Base-by-base conservation (phyloP, 2,329 filamentous ascomycete genomes). In the Penicillium olsonii region DNA sequence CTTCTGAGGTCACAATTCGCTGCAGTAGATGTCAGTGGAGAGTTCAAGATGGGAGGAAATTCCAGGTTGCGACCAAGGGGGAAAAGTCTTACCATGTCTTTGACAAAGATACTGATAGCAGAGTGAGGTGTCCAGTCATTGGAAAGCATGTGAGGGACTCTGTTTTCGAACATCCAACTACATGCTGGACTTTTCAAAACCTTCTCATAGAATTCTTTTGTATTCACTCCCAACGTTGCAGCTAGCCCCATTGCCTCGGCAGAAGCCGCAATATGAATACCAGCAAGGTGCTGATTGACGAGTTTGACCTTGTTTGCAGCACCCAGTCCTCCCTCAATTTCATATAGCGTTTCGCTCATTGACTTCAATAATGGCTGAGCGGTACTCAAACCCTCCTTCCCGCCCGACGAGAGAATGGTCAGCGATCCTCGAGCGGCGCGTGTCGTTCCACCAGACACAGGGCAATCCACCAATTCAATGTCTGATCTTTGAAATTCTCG, bases 151-250 rank as follows among this genome's bases (percentile, higher is more conserved):
- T 78, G 76, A 34, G 77, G 75, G 12, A 75, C 77, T n/a, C 80
- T 68, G 57, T 82, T 79, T 58, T 79, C 77, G 68, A 82, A 83
- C 70, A 83, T 81, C 73, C 78, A 82, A 56, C 76, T 77, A 27
- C 70, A 68, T 14, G 63, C 72, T 33, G 68, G 63, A 19, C 68
- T 65, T 8, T 59, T 52, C 12, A 41, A 20, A 18, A 60, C 17
- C 1, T 14, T n/a, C 8, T 60, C 48, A 46, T 51, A 59, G 2
- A 50, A 43, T 19, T 50, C 20, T 17, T 43, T 45, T 0, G 79
- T 76, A 48, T 84, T 78, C 20, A 84, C 59, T 0, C 79, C 80
- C 4, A 82, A 70, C 9, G 74, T 73, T 2, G 78, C 77, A 2
- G 77, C 80, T 42, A 84, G 75, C 0, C 79, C 78, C 72, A 83